Evolutionary conservation across 2,329 filamentous ascomycete species (phyloP), one percentile per base, ranked within the genome.

Genomic region (Domatiomyces globalis): DNA sequence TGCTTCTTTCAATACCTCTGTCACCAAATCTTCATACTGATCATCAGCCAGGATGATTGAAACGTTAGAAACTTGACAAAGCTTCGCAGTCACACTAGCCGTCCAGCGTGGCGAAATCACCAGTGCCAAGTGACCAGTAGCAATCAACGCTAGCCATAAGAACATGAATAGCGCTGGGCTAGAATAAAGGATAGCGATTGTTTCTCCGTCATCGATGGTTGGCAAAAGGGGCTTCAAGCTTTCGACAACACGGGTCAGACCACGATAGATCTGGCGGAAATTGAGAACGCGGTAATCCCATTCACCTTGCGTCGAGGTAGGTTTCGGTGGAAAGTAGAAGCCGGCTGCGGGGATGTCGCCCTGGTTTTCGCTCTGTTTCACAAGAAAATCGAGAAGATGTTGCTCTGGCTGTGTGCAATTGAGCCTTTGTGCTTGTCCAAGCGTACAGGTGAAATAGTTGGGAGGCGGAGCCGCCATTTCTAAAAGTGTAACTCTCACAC

Each of bases 401-500:
- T 64, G 58, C 27, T 66, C 67, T 6, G 62, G 59, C 8, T 60
- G 55, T 2, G 50, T 48, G 17, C 60, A 54, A 17, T 66, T 69
- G 17, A 73, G 56, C 1, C 56, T 54, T 1, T 68, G 65, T 9
- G 77, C 77, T 60, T 81, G 71, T 1, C 76, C 79, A 1, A 83
- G 68, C 0, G 78, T 81, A 62, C 79, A 82, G 2, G 73, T 73
- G 59, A 82, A 82, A 62, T 81, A 80, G 52, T 75, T 79, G 43
- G 22, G 22, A 19, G 18, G 7, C 7, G 8, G 7, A 5, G 22
- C 15, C 18, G 43, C 4, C 43, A 19, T 45, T n/a, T 33, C 22
- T 25, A 33, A 9, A 33, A 33, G 29, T 9, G 8, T 2, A 5
- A 33, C 9, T 33, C 10, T 9, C 29, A 25, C 22, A 25, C 22